Percentiles rank a stretch among this genome's conserved stretches.
Conservation (phyloP, 345 rosid species). For the Bruguiera parviflora region DNA sequence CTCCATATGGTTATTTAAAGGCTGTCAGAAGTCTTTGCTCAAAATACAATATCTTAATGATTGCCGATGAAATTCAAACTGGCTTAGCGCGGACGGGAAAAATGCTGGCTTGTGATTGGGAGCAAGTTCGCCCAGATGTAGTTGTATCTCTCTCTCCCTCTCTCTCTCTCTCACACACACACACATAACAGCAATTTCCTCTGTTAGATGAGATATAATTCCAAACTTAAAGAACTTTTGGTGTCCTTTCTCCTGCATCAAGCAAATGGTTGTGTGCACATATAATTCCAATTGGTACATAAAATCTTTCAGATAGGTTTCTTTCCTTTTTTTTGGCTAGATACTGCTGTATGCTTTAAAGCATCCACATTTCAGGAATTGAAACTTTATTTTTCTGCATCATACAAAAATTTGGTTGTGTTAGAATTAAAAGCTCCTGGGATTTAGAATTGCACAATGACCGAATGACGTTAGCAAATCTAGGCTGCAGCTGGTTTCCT, state of each 20-base stretch:
- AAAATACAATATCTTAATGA: conserved; percentile 75
- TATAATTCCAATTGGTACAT: conserved; percentile 6
- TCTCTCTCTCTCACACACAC: neutral
- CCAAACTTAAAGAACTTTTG: too few species aligned
- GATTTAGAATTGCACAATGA: neutral
- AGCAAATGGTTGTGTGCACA: neutral
- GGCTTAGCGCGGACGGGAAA: conserved; percentile 87
- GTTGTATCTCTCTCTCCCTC: conserved; percentile 44
- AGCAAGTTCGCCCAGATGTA: conserved; percentile 77
- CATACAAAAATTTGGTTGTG: neutral
- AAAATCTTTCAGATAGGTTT: neutral
- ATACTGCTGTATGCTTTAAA: neutral
- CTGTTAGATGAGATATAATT: too few species aligned
- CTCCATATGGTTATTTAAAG: conserved; percentile 78
- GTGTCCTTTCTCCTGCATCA: neutral
- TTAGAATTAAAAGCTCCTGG: neutral
- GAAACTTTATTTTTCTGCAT: neutral
- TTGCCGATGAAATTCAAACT: conserved; percentile 95
- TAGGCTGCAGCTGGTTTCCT: too few species aligned
- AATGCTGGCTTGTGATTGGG: conserved; percentile 97
- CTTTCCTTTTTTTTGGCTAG: neutral
- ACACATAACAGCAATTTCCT: too few species aligned
- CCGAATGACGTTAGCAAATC: too few species aligned
- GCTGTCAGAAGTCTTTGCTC: conserved; percentile 83
- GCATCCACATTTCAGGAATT: neutral